Evolutionary conservation across 345 rosid species (phyloP).

Genomic region (Hibiscus mutabilis): DNA sequence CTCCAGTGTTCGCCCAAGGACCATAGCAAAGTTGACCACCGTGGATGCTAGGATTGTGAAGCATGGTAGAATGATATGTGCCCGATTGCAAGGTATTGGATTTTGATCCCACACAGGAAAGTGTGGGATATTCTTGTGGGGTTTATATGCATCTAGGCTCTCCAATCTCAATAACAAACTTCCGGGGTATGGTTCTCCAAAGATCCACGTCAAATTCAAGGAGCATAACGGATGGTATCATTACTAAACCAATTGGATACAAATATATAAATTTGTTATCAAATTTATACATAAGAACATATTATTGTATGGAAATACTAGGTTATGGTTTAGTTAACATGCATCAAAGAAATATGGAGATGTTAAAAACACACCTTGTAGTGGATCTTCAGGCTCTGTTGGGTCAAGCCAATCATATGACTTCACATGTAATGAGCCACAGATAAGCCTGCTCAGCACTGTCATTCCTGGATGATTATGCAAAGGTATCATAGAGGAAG

Average conservation of each 20-base stretch:
- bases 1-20: too few relatives aligned
- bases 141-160: neutral
- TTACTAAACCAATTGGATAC: neutral
- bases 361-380: constrained; percentile 49
- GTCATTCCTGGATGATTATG: constrained; percentile 98
- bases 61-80: neutral
- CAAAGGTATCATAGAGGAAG: constrained; percentile 83
- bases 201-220: neutral
- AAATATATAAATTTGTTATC: neutral
- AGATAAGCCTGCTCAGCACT: constrained; percentile 84
- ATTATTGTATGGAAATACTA: neutral
- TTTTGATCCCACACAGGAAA: neutral
- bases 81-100: neutral
- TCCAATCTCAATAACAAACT: neutral
- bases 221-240: neutral
- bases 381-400: constrained; percentile 40
- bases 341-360: constrained; percentile 6
- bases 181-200: neutral
- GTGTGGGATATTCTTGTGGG: neutral
- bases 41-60: neutral
- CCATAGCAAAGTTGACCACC: too few relatives aligned
- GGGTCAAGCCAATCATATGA: constrained; percentile 86
- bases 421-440: constrained; percentile 72
- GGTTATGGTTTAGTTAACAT: neutral
- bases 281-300: neutral